Percentiles rank a stretch among this genome's conserved stretches.
phyloP scores from a whole-genome alignment of 2,329 filamentous ascomycete species.

The Trichoderma atrobrunneum region DNA sequence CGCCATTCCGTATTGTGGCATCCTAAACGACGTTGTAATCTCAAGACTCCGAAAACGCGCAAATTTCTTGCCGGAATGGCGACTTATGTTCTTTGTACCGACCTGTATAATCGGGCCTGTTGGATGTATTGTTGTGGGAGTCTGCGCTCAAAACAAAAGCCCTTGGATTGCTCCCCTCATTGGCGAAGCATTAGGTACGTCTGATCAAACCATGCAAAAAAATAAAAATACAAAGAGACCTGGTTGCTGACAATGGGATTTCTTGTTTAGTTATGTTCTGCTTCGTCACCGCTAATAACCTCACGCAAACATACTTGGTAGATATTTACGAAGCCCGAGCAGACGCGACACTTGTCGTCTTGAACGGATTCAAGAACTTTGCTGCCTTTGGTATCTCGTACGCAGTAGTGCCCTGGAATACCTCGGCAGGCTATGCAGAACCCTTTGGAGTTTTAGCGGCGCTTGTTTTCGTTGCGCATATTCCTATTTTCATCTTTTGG shows the following conservation, averaged over 20 bases:
- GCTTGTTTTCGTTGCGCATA: neutral
- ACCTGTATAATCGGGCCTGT: slow-evolving; percentile 5
- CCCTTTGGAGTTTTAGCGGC: neutral
- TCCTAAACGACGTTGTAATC: neutral
- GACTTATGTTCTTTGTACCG: slow-evolving; percentile 4
- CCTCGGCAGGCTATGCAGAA: neutral
- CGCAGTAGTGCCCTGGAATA: slow-evolving; percentile 6
- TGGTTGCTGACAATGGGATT: neutral
- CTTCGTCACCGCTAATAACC: slow-evolving; percentile 1
- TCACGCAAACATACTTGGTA: neutral
- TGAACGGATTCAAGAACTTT: slow-evolving; percentile 14
- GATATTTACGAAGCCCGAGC: slow-evolving; percentile 9
- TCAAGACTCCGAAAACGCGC: slow-evolving; percentile 1
- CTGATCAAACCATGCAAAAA: neutral
- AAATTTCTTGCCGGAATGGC: neutral
- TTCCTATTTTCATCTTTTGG: slow-evolving; percentile 6
- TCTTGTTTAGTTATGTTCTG: neutral
- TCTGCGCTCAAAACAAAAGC: slow-evolving; percentile 3
- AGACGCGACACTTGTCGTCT: neutral
- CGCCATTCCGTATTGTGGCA: slow-evolving; percentile 6
- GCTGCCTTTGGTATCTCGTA: slow-evolving; percentile 3
- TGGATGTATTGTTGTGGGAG: slow-evolving; percentile 8
- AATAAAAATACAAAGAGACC: neutral
- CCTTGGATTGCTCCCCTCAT: slow-evolving; percentile 7
- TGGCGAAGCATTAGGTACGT: slow-evolving; percentile 2